Evolutionary conservation across 1,284 basidiomycete species (phyloP), one percentile per base, ranked within the genome.

Genomic region (Trichosporon sp.): DNA sequence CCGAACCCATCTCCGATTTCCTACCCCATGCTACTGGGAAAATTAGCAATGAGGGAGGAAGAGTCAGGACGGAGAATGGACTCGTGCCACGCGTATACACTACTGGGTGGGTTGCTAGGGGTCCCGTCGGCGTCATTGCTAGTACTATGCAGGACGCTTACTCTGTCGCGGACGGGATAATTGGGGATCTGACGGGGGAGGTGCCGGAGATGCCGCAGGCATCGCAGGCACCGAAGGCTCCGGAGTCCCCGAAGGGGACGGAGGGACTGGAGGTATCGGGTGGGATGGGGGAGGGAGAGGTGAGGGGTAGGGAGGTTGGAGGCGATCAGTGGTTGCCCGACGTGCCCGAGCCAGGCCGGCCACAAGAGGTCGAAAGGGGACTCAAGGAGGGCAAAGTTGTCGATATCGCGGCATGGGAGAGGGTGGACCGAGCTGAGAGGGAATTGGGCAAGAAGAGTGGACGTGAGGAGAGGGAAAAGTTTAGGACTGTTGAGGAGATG

Each of bases 121-220:
- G 95, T 23, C 94, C 95, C 0, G 88, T 87, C 54, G 95, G 96
- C 5, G 94, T 99, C 13, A 86, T 99, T 56, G 95, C 92, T 0
- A 85, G 88, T 16, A 98, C 96, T 25, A 95, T 99, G 93, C 87
- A 92, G 79, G 87, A 97, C 77, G 92, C 95, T 16, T 94, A 94
- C 74, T 82, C 78, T 68, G 70, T 81, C 69, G 68, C 76, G 29
- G 65, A 71, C 37, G 25, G 63, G 14, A 63, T 81, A 31, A 57
- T 81, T 1, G 65, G 67, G 14, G 78, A 81, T 60, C 71, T 76
- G 27, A 3, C 11, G 16, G 27, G 14, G 7, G 13, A 25, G 6
- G 32, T 11, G 32, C 32, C 32, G 32, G 5, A 5, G 5, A 5
- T 6, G 32, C 6, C 32, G 32, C 32, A 11, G 32, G 32, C 32